These are phyloP conservation scores for Plenodomus biglobosus DNA, from an alignment of 2,329 filamentous ascomycete genomes.

Conservation along the genomic window DNA sequence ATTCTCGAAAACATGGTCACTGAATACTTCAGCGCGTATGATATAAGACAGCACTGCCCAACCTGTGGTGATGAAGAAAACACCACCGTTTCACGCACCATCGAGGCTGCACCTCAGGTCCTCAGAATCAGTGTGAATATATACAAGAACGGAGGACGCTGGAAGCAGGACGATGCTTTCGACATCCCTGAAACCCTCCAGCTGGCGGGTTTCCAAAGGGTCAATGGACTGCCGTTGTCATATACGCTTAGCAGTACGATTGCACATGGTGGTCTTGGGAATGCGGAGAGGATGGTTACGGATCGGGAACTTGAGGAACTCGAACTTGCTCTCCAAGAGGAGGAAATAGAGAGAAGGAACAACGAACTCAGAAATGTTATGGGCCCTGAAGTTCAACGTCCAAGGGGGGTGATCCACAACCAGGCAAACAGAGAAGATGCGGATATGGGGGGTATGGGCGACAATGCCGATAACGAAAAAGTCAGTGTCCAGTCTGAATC, in stretches of 20 bases:
- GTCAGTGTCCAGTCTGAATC: no score
- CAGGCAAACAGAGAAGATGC: no score
- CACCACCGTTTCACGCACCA: background rate
- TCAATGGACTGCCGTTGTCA: background rate
- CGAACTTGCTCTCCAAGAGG: no score
- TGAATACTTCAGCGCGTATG: background rate
- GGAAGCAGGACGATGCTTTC: background rate
- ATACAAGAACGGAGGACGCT: no score
- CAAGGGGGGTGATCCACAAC: no score
- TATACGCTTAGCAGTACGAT: conserved; percentile 11
- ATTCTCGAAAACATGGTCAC: background rate
- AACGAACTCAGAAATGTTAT: no score
- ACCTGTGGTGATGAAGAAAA: background rate
- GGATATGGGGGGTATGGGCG: no score
- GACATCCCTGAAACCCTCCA: background rate
- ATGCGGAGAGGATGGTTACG: background rate
- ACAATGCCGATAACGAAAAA: no score
- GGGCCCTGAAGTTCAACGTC: no score
- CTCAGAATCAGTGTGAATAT: conserved; percentile 2
- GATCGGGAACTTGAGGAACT: background rate
- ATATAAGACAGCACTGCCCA: background rate
- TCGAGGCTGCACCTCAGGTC: conserved; percentile 8
- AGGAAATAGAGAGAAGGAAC: no score
- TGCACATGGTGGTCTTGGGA: conserved; percentile 1
- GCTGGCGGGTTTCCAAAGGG: background rate